Conservation (phyloP, 73 alveolate genomes). For the Paramecium sexaurelia region DNA sequence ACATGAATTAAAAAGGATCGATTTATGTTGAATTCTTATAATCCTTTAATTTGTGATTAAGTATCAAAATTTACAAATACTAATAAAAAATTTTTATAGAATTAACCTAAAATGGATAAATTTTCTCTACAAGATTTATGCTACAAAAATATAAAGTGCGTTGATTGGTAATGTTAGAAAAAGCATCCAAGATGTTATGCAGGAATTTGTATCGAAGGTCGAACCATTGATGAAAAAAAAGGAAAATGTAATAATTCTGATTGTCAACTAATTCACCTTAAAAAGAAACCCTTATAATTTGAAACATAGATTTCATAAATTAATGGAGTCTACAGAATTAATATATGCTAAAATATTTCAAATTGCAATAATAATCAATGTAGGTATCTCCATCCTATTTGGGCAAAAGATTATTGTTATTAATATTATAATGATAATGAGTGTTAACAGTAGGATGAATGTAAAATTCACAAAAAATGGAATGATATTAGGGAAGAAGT, state of each 20-base stretch:
- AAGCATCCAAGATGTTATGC: slow-evolving; percentile 11
- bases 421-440: too few species aligned
- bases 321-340: background rate
- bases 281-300: too few species aligned
- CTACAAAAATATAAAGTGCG: background rate
- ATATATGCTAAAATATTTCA: background rate
- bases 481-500: background rate
- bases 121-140: background rate
- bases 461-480: background rate
- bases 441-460: too few species aligned
- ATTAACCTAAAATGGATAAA: background rate
- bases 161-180: background rate
- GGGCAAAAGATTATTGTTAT: background rate
- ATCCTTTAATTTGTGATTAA: too few species aligned
- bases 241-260: background rate
- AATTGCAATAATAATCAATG: background rate
- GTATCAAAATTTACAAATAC: too few species aligned
- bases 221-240: background rate
- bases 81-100: background rate
- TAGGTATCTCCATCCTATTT: background rate
- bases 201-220: background rate
- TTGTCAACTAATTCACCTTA: background rate
- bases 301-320: too few species aligned
- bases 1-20: too few species aligned
- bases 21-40: too few species aligned